Conservation (phyloP, 305 asterid species). For the Striga hermonthica region DNA sequence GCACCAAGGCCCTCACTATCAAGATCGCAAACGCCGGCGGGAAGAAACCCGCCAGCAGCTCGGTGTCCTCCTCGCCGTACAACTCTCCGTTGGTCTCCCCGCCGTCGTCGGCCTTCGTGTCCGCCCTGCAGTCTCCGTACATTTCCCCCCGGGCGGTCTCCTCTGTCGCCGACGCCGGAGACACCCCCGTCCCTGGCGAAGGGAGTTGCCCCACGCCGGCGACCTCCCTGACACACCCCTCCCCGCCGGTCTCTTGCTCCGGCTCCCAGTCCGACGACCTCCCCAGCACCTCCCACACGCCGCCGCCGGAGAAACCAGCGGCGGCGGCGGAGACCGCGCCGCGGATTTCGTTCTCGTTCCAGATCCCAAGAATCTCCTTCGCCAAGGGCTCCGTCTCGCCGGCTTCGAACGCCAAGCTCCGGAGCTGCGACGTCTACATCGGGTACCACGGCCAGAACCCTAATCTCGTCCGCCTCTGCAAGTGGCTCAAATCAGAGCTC, state of each 20-base stretch:
- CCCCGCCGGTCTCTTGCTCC: conserved; percentile 64
- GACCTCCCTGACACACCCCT: conserved; percentile 51
- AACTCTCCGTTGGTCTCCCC: conserved; percentile 79
- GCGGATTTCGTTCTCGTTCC: conserved; percentile 79
- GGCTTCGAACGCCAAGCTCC: conserved; percentile 66
- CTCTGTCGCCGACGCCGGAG: conserved; percentile 28
- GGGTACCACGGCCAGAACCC: conserved; percentile 74
- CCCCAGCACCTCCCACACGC: conserved; percentile 84
- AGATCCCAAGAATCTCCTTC: conserved; percentile 57
- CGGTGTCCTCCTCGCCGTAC: conserved; percentile 58
- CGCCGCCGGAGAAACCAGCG: conserved; percentile 61
- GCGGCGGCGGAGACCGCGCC: conserved; percentile 52
- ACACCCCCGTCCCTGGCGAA: conserved; percentile 33
- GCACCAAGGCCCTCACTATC: conserved; percentile 54
- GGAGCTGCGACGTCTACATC: conserved; percentile 80
- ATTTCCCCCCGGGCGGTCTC: conserved; percentile 81
- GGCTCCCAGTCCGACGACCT: conserved; percentile 84
- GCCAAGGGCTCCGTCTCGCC: conserved; percentile 63
- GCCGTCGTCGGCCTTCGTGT: conserved; percentile 88
- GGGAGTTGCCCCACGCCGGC: conserved; percentile 45
- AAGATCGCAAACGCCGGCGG: conserved; percentile 47
- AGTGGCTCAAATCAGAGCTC: conserved; percentile 84
- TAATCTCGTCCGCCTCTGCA: conserved; percentile 63
- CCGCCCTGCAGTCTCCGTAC: conserved; percentile 88
- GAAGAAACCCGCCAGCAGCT: conserved; percentile 33